Evolutionary conservation across 2,329 filamentous ascomycete genomes (phyloP), one percentile per base, ranked within the genome.

Genomic region (Magnaporthiopsis poae): DNA sequence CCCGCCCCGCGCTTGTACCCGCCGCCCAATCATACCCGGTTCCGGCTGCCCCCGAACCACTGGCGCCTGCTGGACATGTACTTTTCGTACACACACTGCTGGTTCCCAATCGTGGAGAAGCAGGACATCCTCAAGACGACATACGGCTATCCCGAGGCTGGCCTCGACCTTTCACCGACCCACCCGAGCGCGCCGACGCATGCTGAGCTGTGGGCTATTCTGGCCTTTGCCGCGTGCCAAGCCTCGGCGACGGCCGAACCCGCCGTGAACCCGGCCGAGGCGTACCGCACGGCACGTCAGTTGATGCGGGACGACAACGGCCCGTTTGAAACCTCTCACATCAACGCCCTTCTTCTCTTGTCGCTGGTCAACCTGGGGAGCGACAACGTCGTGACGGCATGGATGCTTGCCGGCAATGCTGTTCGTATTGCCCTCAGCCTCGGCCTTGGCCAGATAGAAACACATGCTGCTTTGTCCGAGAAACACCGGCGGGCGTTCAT

Each of bases 31-130:
- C 39, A 18, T 46, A 7, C 39, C 39, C 39, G 39, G 39, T 46
- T 18, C 13, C 39, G 39, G 39, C 15, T 46, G 15, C 39, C 39
- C 15, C 39, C 39, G 11, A 82, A 85, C 71, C 84, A 82, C 72
- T 87, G 81, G 78, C 79, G 82, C 2, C 80, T 92, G 4, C 77
- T 92, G 59, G 88, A 92, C 70, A 81, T 89, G 5, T 92, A 91
- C 73, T 90, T 91, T 68, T 85, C 88, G 1, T 91, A 90, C 71
- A 90, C 88, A 0, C 88, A 92, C 73, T 86, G 84, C 65, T 93
- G 90, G 90, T 81, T 93, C 33, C 90, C 90, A 0, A 86, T 93
- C 33, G 79, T 89, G 13, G 87, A 91, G 69, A 89, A 87, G 69
- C 84, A 88, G 63, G 81, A 83, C 60, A 78, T 90, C 5, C 77